Base-by-base conservation (phyloP, 129 eudicot genomes). In the Oenanthe sinensis region DNA sequence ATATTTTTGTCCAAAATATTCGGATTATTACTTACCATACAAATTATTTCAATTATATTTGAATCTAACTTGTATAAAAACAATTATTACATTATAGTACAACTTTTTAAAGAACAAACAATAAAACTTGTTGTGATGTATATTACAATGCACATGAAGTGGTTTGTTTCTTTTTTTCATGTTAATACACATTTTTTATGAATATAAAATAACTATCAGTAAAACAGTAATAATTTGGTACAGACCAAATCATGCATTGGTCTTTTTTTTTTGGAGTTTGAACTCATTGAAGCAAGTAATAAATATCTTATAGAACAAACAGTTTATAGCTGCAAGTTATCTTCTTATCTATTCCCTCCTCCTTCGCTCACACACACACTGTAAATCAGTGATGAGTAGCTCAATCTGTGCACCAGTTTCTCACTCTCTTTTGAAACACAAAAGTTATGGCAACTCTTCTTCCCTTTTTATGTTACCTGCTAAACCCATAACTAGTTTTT, bases 331-430 rank as follows among this genome's bases (percentile, higher is more conserved):
- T 67, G 72, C 72, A 67, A 6, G 42, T 67, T 67, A 26, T 67
- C 72, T 60, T 78, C 84, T 82, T 85, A 89, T 89, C 91, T 84
- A 81, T 75, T 83, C 24, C 22, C 65, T 20, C 19, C 76, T 44
- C 28, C 76, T 37, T 63, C 71, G 77, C 58, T 62, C n/a, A 13
- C 55, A 77, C 39, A 68, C 26, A 80, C 71, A 46, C 74, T 7
- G 62, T 55, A 20, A 75, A 26, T 74, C 43, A 78, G 69, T 77
- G 79, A 91, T 91, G 97, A 87, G 72, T 79, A 85, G 82, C 60
- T 81, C 89, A 79, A 82, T 85, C 42, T 79, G 78, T 85, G 74
- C 91, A 37, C 88, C 93, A 58, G 70, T 82, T 49, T 46, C 88
- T 24, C 82, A 81, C 78, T 82, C 86, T 75, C 73, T 79, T 26